Percentiles rank a stretch among this genome's conserved stretches.
These are phyloP conservation scores for Aspergillus fijiensis DNA, from an alignment of 2,329 filamentous ascomycete species.

Conservation along the genomic window DNA sequence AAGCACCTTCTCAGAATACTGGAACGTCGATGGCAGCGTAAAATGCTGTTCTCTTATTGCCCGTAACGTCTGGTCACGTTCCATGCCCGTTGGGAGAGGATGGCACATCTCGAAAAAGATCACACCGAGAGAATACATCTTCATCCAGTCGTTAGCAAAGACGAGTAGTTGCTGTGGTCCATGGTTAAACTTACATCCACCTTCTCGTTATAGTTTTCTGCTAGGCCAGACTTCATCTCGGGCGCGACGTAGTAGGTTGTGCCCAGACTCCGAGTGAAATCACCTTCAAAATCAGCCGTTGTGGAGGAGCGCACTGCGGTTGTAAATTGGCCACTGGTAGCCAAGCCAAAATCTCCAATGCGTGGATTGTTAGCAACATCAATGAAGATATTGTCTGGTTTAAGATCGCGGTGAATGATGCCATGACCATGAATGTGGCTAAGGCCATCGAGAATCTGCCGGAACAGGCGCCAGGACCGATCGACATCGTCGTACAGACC, in stretches of 20 bases:
- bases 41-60: slow-evolving; percentile 67
- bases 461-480: slow-evolving; percentile 85
- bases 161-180: not conserved
- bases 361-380: slow-evolving; percentile 86
- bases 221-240: slow-evolving; percentile 74
- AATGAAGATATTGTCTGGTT: slow-evolving; percentile 97
- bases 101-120: slow-evolving; percentile 98
- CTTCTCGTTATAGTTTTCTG: slow-evolving; percentile 82
- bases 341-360: slow-evolving; percentile 94
- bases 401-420: slow-evolving; percentile 93
- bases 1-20: slow-evolving; percentile 62
- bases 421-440: slow-evolving; percentile 85
- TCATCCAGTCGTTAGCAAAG: not conserved
- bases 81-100: slow-evolving; percentile 61
- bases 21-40: slow-evolving; percentile 70
- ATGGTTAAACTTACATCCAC: slow-evolving; percentile 66
- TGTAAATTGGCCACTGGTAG: slow-evolving; percentile 73
- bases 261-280: slow-evolving; percentile 58
- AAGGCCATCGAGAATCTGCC: slow-evolving; percentile 86
- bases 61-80: slow-evolving; percentile 65
- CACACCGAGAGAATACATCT: slow-evolving; percentile 94
- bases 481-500: slow-evolving; percentile 71
- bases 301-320: slow-evolving; percentile 41
- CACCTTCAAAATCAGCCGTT: slow-evolving; percentile 37
- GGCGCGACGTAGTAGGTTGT: slow-evolving; percentile 93